These are phyloP conservation scores for Hordeum vulgare DNA, from an alignment of 176 grass and related monocot species.

Conservation along the genomic window MorexV3_pseudomolecules_assembly NC_058521.1:27975392-27975891, in stretches of 20 bases:
- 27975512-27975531: slow-evolving; percentile 71
- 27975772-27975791: slow-evolving; percentile 86
- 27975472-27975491: slow-evolving; percentile 81
- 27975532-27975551: slow-evolving; percentile 73
- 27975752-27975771: slow-evolving; percentile 96
- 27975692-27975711: slow-evolving; percentile 74
- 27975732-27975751: slow-evolving; percentile 90
- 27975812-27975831: slow-evolving; percentile 97
- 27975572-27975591: slow-evolving; percentile 7
- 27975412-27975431: slow-evolving; percentile 87
- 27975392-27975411: slow-evolving; percentile 71
- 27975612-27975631: slow-evolving; percentile 33
- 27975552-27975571: slow-evolving; percentile 28
- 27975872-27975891: slow-evolving; percentile 47
- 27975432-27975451: slow-evolving; percentile 67
- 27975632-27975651: slow-evolving; percentile 41
- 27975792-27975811: slow-evolving; percentile 75
- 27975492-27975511: slow-evolving; percentile 51
- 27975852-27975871: slow-evolving; percentile 49
- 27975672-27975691: slow-evolving; percentile 62
- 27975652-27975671: slow-evolving; percentile 61
- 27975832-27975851: slow-evolving; percentile 83
- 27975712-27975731: slow-evolving; percentile 51
- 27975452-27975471: slow-evolving; percentile 64
- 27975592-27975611: slow-evolving; percentile 19